Evolutionary conservation across 345 rosid genomes (phyloP).

Genomic region (Arabis hirsuta): DNA sequence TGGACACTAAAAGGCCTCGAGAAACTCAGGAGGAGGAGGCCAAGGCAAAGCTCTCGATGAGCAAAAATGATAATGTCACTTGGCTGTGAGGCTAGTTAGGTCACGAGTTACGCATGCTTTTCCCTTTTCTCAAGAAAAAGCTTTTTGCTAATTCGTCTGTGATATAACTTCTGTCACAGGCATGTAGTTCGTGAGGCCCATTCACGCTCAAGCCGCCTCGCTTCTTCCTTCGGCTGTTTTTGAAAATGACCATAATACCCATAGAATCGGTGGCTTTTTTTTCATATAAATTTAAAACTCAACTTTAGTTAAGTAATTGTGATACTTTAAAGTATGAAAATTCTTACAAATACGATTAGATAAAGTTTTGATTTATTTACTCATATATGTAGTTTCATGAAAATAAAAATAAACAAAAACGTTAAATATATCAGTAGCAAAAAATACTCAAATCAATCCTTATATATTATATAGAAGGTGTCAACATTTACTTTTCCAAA

Average conservation of each 20-base stretch:
- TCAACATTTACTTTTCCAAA: too few relatives aligned
- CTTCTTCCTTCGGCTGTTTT: background rate
- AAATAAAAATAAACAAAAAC: too few relatives aligned
- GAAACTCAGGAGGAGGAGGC: slow-evolving; percentile 24
- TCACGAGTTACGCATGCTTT: slow-evolving; percentile 8
- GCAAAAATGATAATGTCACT: slow-evolving; percentile 42
- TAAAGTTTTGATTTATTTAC: too few relatives aligned
- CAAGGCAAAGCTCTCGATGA: slow-evolving; percentile 21
- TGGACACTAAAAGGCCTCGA: slow-evolving; percentile 36
- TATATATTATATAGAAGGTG: too few relatives aligned
- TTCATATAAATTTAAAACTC: too few relatives aligned
- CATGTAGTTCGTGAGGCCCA: slow-evolving; percentile 42
- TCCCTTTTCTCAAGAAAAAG: background rate
- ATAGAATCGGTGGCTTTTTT: background rate
- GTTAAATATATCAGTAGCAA: too few relatives aligned
- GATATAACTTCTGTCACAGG: slow-evolving; percentile 32
- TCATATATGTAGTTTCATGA: too few relatives aligned
- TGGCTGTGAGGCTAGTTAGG: slow-evolving; percentile 31
- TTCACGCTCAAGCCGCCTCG: slow-evolving; percentile 28
- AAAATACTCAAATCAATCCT: too few relatives aligned
- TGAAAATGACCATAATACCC: slow-evolving; percentile 8
- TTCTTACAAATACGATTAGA: too few relatives aligned
- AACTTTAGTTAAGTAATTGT: too few relatives aligned
- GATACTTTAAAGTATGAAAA: too few relatives aligned
- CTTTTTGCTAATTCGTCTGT: slow-evolving; percentile 39